Conservation (phyloP, 2,329 filamentous ascomycete genomes). For the Cordyceps militaris region DNA sequence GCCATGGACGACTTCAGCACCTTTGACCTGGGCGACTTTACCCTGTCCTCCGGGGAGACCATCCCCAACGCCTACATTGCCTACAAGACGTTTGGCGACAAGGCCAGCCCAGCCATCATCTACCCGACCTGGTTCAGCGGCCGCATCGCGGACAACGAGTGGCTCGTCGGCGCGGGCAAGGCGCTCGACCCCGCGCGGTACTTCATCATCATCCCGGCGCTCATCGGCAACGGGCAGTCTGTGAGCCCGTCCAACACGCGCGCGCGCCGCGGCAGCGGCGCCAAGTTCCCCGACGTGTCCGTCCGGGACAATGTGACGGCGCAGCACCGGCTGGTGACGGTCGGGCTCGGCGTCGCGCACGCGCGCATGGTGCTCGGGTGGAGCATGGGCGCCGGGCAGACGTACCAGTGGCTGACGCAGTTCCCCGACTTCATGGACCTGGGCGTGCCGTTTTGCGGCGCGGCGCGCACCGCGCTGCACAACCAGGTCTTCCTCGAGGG, state of each 20-base stretch:
- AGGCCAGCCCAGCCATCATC: constrained; percentile 57
- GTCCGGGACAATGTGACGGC: constrained; percentile 46
- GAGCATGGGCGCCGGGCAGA: constrained; percentile 49
- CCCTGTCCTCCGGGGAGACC: constrained; percentile 55
- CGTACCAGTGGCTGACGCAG: constrained; percentile 45
- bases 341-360: constrained; percentile 34
- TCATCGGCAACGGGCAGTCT: constrained; percentile 48
- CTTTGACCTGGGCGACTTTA: constrained; percentile 58
- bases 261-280: constrained; percentile 18
- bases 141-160: constrained; percentile 63
- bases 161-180: constrained; percentile 62
- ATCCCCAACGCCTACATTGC: constrained; percentile 62
- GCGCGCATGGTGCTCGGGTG: constrained; percentile 45
- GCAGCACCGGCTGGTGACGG: constrained; percentile 36
- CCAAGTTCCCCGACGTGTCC: constrained; percentile 36
- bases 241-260: constrained; percentile 44
- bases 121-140: constrained; percentile 68
- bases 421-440: constrained; percentile 41
- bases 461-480: constrained; percentile 42
- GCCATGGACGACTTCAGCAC: constrained; percentile 26
- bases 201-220: constrained; percentile 43
- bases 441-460: constrained; percentile 42
- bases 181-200: constrained; percentile 51
- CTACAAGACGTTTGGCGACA: constrained; percentile 68
- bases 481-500: constrained; percentile 51